Percentiles rank a stretch among this genome's conserved stretches.
Conservation (phyloP, 495 filamentous ascomycete species). For the Chaetomium tenue region DNA sequence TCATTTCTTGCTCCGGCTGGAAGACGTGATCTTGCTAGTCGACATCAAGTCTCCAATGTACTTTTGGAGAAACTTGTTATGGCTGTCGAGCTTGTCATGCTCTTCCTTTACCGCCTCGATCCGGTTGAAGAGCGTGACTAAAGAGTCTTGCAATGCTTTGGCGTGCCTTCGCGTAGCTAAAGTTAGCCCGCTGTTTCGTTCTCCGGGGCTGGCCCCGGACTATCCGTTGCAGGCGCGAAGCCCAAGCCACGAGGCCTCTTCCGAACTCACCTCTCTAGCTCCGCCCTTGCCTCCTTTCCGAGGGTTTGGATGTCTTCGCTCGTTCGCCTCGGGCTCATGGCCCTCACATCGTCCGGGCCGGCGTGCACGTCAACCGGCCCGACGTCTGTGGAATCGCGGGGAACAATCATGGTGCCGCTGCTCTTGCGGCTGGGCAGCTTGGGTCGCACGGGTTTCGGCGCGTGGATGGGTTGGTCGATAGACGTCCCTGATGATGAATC, state of each 20-base stretch:
- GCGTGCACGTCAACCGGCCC: constrained; percentile 62
- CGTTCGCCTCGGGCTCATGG: constrained; percentile 91
- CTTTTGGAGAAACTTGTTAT: constrained; percentile 93
- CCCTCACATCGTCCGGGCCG: constrained; percentile 81
- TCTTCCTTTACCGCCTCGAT: constrained; percentile 93
- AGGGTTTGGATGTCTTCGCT: constrained; percentile 84
- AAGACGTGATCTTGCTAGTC: constrained; percentile 73
- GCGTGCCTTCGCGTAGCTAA: constrained; percentile 63
- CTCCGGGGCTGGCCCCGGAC: background rate
- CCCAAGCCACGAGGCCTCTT: constrained; percentile 42
- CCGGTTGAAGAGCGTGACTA: constrained; percentile 82
- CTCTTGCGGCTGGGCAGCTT: constrained; percentile 63
- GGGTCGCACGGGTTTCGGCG: constrained; percentile 50
- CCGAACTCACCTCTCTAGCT: constrained; percentile 57
- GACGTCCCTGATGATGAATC: constrained; percentile 43
- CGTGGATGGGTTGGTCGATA: constrained; percentile 39
- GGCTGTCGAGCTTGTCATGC: constrained; percentile 88
- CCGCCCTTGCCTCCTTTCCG: constrained; percentile 69
- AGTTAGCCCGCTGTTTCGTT: constrained; percentile 22
- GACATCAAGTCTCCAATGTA: constrained; percentile 83
- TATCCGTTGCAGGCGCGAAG: constrained; percentile 17
- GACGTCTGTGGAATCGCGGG: constrained; percentile 66
- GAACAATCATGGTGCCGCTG: constrained; percentile 77
- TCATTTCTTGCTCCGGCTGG: constrained; percentile 53
- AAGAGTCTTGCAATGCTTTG: constrained; percentile 77